Percentiles rank a stretch among this genome's conserved stretches.
These are phyloP conservation scores for Alternaria sp. DNA, from an alignment of 2,329 filamentous ascomycete species.

Conservation along the genomic window DNA sequence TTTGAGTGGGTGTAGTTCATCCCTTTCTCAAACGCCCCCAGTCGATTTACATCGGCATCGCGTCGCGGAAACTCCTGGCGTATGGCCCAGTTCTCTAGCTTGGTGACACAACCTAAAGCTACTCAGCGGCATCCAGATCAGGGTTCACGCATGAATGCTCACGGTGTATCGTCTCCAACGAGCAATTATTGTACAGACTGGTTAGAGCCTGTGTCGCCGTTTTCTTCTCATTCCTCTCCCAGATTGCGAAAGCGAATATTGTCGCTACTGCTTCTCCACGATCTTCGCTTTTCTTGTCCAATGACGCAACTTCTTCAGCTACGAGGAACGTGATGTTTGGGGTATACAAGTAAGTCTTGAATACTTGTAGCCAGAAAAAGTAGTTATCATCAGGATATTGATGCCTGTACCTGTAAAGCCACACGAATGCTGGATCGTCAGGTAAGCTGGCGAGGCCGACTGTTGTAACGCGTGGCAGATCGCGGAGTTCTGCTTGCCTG, in stretches of 20 bases:
- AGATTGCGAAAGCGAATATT: neutral
- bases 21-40: neutral
- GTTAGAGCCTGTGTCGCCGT: conserved; percentile 1
- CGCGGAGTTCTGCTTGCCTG: neutral
- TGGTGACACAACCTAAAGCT: neutral
- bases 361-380: conserved; percentile 1
- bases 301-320: neutral
- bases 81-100: neutral
- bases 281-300: neutral
- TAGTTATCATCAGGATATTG: neutral
- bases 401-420: neutral
- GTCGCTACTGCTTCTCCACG: conserved; percentile 3
- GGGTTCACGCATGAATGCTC: neutral
- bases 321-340: neutral
- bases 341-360: neutral
- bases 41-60: neutral
- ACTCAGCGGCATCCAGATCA: neutral
- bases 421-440: neutral
- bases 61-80: neutral
- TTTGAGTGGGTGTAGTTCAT: neutral
- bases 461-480: neutral
- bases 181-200: neutral
- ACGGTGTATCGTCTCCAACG: neutral
- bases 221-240: neutral
- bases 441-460: neutral